These are phyloP conservation scores for Botryosphaeria dothidea DNA, from an alignment of 2,329 filamentous ascomycete genomes.

Conservation along the genomic window DNA sequence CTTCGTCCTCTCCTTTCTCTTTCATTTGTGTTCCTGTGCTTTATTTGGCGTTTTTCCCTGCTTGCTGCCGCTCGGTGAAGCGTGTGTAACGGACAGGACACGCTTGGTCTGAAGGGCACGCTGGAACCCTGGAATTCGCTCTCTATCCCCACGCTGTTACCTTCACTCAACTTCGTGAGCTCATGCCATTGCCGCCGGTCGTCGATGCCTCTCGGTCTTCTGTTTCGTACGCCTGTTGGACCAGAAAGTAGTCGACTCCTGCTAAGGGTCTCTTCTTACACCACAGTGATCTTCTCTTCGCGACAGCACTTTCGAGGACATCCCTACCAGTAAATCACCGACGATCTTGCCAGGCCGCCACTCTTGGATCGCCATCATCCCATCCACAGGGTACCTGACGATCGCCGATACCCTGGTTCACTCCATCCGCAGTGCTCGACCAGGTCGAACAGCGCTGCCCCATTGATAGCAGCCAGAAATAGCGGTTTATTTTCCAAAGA, in stretches of 20 bases:
- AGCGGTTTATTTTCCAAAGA: no score
- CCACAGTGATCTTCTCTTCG: neutral
- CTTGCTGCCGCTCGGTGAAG: no score
- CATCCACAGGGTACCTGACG: neutral
- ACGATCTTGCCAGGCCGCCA: neutral
- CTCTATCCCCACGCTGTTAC: no score
- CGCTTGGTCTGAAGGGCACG: neutral
- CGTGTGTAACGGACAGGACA: no score
- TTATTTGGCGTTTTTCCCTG: no score
- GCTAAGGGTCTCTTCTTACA: neutral
- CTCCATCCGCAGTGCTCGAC: no score
- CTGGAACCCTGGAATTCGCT: neutral
- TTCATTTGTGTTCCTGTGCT: neutral
- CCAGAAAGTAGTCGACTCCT: neutral
- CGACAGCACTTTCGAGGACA: neutral
- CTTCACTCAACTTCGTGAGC: neutral
- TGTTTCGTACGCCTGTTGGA: neutral
- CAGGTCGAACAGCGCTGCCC: no score
- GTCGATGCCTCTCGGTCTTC: neutral
- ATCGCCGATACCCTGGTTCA: neutral
- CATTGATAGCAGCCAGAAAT: no score
- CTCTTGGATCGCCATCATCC: neutral
- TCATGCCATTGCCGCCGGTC: neutral
- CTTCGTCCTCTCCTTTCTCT: neutral
- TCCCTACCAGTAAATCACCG: neutral